Base-by-base conservation (phyloP, 2,329 filamentous ascomycete genomes). In the Colletotrichum eremochloae region DNA sequence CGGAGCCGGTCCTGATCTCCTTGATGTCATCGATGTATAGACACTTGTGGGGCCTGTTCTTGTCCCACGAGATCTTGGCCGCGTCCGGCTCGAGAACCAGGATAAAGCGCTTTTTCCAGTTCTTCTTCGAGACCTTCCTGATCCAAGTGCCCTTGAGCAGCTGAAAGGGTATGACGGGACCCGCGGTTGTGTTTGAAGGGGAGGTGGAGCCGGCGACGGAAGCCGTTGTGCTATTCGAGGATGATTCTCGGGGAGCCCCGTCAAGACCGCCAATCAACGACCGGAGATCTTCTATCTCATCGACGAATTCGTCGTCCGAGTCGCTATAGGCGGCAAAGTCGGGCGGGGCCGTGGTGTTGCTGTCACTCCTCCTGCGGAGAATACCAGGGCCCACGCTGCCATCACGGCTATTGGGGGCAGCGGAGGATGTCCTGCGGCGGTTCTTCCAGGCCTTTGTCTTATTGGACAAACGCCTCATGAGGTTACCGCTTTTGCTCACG, bases 1-100 rank as follows among this genome's bases (percentile, higher is more conserved):
- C 94, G 15, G 89, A 89, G 24, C 94, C 95, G 44, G 92, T 90
- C 74, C 95, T 91, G 60, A 98, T 95, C 78, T 97, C 95, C 78
- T 94, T 93, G 77, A 99, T 96, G 80, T 98, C 95, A 78, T 99
- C 96, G 74, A 99, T 94, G 81, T 97, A 97, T 75, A 99, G 93
- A 65, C 90, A 91, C 80, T 98, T 98, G 33, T 91, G 89, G 1
- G 93, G 91, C 46, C 94, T 91, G 11, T 88, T 90, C 58, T 91
- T 89, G 81, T 97, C 93, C 96, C 96, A 98, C 36, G 89, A 93
- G 33, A 99, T 93, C 81, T 95, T 96, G 73, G 93, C 95, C 1
- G 93, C 89, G 78, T 96, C 93, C 33, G 93, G 88, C 77, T 98
- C 94, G 33, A 98, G 90, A 64, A 92, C 90, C 44, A 92, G 85